These are phyloP conservation scores for Eutypella sp. DNA, from an alignment of 2,329 filamentous ascomycete species.

Conservation along the genomic window DNA sequence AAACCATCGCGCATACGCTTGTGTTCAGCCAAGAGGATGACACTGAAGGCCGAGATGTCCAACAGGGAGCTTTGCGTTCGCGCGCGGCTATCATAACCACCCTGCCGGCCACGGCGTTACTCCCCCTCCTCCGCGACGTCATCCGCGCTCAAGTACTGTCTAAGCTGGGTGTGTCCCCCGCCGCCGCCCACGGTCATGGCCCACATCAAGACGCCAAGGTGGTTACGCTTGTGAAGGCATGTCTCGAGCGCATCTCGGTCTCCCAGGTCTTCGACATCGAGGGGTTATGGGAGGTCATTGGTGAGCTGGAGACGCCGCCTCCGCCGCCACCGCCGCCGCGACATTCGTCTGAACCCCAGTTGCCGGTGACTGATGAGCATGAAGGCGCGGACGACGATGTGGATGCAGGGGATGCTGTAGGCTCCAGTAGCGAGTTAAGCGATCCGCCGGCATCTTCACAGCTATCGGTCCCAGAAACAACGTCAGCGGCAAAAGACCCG, in stretches of 20 bases:
- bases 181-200: too few relatives aligned
- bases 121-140: constrained; percentile 37
- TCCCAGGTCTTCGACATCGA: constrained; percentile 55
- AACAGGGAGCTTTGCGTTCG: background rate
- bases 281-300: constrained; percentile 52
- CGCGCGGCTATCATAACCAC: constrained; percentile 44
- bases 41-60: background rate
- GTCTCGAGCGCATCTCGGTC: constrained; percentile 47
- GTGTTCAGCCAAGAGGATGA: too few relatives aligned
- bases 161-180: constrained; percentile 10
- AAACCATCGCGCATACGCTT: constrained; percentile 40
- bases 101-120: constrained; percentile 34
- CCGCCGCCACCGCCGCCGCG: background rate
- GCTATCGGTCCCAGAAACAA: constrained; percentile 1
- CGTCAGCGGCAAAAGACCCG: constrained; percentile 1
- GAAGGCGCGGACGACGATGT: too few relatives aligned
- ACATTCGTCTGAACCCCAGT: too few relatives aligned
- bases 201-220: too few relatives aligned
- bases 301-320: constrained; percentile 37
- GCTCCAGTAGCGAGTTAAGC: too few relatives aligned
- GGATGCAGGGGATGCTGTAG: too few relatives aligned
- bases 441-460: too few relatives aligned
- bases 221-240: constrained; percentile 30
- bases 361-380: too few relatives aligned
- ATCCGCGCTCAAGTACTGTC: constrained; percentile 31